phyloP scores from a whole-genome alignment of 2,329 filamentous ascomycete genomes.

The Gyromitra esculenta region DNA sequence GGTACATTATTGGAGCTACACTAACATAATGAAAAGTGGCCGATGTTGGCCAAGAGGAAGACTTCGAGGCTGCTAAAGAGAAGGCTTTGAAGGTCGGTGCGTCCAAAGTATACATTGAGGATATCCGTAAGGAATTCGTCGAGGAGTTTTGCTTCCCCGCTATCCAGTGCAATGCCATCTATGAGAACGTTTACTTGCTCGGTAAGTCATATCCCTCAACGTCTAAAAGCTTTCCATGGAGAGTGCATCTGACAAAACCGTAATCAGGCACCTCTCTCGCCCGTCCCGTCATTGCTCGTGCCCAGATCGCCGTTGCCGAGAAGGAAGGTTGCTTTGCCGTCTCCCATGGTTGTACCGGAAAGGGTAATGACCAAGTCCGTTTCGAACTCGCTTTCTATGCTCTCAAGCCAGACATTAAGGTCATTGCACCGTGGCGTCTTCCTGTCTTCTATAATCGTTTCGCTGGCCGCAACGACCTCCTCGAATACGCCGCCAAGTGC shows the following conservation, averaged over 20 bases:
- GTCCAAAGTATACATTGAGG: conserved; percentile 64
- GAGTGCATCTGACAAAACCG: conserved; percentile 46
- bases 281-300: conserved; percentile 75
- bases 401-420: conserved; percentile 72
- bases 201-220: conserved; percentile 60
- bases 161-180: conserved; percentile 77
- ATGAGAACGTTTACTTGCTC: conserved; percentile 73
- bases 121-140: conserved; percentile 79
- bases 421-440: conserved; percentile 79
- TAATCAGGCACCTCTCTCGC: conserved; percentile 70
- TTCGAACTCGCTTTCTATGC: conserved; percentile 73
- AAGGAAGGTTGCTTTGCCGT: conserved; percentile 69
- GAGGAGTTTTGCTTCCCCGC: conserved; percentile 83
- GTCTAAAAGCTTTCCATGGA: conserved; percentile 25
- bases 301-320: conserved; percentile 72
- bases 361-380: conserved; percentile 73
- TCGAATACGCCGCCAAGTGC: conserved; percentile 74
- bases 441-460: conserved; percentile 76
- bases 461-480: conserved; percentile 75
- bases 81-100: conserved; percentile 69
- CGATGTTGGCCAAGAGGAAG: conserved; percentile 79
- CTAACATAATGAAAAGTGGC: conserved; percentile 64
- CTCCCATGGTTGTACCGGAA: conserved; percentile 70
- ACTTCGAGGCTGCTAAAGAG: conserved; percentile 75
- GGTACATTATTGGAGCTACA: background rate